These are phyloP conservation scores for Rhodofomes roseus DNA, from an alignment of 1,284 basidiomycete species.

Conservation along the genomic window DNA sequence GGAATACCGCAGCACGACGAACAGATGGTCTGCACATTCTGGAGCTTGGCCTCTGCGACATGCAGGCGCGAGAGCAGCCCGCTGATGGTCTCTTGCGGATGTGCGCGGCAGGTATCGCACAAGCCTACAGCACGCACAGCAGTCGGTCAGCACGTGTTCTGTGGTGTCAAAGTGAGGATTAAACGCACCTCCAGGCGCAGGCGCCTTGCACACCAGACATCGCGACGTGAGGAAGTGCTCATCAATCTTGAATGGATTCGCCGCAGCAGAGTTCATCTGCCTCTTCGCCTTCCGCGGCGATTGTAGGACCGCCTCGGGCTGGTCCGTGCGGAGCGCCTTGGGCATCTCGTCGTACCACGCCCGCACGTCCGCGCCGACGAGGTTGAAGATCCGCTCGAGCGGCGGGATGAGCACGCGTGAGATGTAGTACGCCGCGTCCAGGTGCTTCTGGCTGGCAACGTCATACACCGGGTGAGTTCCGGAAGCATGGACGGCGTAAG, in stretches of 20 bases:
- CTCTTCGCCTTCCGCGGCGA: conserved; percentile 48
- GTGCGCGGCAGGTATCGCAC: conserved; percentile 59
- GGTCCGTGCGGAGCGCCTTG: conserved; percentile 40
- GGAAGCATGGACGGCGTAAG: background rate
- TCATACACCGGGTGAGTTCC: background rate
- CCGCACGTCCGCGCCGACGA: conserved; percentile 87
- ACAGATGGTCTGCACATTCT: conserved; percentile 67
- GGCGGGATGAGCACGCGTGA: conserved; percentile 85
- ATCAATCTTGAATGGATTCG: conserved; percentile 55
- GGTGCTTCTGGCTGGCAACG: conserved; percentile 47
- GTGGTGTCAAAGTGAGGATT: no score
- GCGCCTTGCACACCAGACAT: conserved; percentile 66
- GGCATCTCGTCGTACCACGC: conserved; percentile 93
- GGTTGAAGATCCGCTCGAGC: conserved; percentile 85
- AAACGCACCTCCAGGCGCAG: conserved; percentile 50
- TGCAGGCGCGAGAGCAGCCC: conserved; percentile 55
- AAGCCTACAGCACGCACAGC: conserved; percentile 42
- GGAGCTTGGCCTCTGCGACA: conserved; percentile 53
- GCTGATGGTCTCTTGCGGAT: conserved; percentile 57
- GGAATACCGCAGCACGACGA: conserved; percentile 60
- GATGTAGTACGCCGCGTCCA: conserved; percentile 93
- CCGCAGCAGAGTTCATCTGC: conserved; percentile 22
- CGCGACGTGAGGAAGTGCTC: conserved; percentile 73
- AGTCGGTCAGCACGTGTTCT: no score
- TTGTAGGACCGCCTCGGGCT: conserved; percentile 26